Percentiles rank a stretch among this genome's conserved stretches.
phyloP scores from a whole-genome alignment of 805 yeast species.

The Sugiyamaella chiloensis region DNA sequence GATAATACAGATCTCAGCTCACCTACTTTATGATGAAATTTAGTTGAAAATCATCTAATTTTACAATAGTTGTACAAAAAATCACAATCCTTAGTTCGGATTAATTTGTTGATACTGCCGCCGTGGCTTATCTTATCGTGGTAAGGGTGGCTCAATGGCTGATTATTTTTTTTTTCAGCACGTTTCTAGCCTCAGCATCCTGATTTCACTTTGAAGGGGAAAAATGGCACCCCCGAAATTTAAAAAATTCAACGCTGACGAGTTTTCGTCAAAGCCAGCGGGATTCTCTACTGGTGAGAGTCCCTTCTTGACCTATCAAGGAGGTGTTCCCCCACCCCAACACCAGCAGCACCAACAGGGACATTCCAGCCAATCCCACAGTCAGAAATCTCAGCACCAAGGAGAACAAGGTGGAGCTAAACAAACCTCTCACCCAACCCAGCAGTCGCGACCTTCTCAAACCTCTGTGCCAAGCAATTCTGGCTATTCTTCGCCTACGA shows the following conservation, averaged over 20 bases:
- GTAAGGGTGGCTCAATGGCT: no score
- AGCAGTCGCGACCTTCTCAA: neutral
- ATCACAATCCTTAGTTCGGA: no score
- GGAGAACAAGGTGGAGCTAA: neutral
- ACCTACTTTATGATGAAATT: neutral
- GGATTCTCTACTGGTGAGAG: neutral
- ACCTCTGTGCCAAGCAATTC: neutral
- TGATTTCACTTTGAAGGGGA: neutral
- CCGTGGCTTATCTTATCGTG: neutral
- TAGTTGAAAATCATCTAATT: no score
- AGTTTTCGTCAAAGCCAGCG: neutral
- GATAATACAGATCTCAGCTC: neutral
- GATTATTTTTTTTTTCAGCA: neutral
- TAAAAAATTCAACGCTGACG: neutral
- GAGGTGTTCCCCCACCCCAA: neutral
- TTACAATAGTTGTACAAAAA: no score
- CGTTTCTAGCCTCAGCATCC: neutral
- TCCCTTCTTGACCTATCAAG: neutral
- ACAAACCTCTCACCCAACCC: no score
- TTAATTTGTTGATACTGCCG: no score
- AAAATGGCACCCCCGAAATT: conserved; percentile 4
- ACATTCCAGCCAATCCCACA: neutral
- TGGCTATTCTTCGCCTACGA: neutral
- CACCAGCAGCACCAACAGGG: neutral
- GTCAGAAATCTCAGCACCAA: neutral